A percentile compares a stretch with the other conserved stretches of the same genome.
phyloP scores from a whole-genome alignment of 345 rosid genomes.

The Rhizophora mangle region DNA sequence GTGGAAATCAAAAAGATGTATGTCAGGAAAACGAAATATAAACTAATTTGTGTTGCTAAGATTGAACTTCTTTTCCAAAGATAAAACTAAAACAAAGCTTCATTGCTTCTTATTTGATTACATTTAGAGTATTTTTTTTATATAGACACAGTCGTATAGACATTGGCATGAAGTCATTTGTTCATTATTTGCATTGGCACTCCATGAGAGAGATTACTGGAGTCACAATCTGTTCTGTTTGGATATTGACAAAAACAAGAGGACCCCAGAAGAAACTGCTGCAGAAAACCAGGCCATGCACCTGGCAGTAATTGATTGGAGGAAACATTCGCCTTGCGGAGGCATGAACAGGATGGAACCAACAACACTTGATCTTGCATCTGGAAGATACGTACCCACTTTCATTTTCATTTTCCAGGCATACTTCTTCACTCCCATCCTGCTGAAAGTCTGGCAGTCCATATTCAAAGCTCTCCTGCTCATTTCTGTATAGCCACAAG shows the following conservation, averaged over 20 bases:
- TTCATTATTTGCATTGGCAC: too few species aligned
- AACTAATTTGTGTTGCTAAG: too few species aligned
- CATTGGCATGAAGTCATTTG: too few species aligned
- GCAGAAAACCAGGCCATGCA: slow-evolving; percentile 54
- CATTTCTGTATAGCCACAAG: slow-evolving; percentile 31
- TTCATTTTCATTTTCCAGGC: slow-evolving; percentile 40
- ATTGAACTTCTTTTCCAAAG: too few species aligned
- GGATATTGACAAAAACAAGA: slow-evolving; percentile 51
- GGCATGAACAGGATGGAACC: slow-evolving; percentile 40
- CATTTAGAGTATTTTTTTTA: too few species aligned
- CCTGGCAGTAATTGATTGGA: slow-evolving; percentile 33
- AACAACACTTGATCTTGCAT: slow-evolving; percentile 30
- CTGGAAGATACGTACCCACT: slow-evolving; percentile 28
- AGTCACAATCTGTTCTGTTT: slow-evolving; percentile 37
- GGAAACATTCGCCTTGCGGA: slow-evolving; percentile 15
- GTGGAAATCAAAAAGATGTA: neutral
- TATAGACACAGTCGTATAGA: too few species aligned
- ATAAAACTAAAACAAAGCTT: too few species aligned
- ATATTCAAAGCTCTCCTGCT: slow-evolving; percentile 36
- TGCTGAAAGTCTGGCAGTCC: slow-evolving; percentile 24
- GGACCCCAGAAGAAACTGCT: slow-evolving; percentile 50
- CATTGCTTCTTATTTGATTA: too few species aligned
- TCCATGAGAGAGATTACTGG: slow-evolving; percentile 14
- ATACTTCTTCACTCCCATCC: slow-evolving; percentile 31
- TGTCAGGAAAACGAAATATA: too few species aligned